These are phyloP conservation scores for Sphaerulina populicola DNA, from an alignment of 2,329 filamentous ascomycete genomes.

Conservation along the genomic window DNA sequence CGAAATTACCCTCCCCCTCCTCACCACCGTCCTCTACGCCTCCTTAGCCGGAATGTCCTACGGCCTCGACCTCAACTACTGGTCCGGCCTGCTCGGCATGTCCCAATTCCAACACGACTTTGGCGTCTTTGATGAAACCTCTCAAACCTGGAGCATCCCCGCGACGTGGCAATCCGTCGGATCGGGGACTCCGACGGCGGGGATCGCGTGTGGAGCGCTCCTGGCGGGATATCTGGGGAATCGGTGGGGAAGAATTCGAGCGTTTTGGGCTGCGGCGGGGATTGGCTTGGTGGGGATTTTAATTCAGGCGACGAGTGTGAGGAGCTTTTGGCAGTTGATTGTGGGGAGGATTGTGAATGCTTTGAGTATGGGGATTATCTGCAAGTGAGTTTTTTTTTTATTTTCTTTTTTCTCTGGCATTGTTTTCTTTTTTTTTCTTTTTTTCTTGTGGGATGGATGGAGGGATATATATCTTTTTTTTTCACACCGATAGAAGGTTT, in stretches of 20 bases:
- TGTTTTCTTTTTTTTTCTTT: too few relatives aligned
- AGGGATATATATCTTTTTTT: too few relatives aligned
- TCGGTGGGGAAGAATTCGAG: neutral
- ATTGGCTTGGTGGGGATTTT: slow-evolving; percentile 8
- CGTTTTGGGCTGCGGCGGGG: neutral
- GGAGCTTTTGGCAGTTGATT: slow-evolving; percentile 9
- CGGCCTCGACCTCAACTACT: slow-evolving; percentile 13
- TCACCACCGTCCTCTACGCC: slow-evolving; percentile 3
- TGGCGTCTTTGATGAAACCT: neutral
- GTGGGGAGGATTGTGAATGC: slow-evolving; percentile 12
- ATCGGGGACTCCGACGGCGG: neutral
- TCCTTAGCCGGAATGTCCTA: slow-evolving; percentile 15
- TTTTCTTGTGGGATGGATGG: too few relatives aligned
- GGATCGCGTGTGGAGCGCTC: neutral
- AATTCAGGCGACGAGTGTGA: slow-evolving; percentile 8
- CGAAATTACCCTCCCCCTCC: neutral
- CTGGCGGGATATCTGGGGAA: neutral
- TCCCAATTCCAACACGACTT: slow-evolving; percentile 14
- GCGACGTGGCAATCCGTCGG: neutral
- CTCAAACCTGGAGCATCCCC: neutral
- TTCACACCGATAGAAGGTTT: neutral
- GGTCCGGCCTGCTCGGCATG: slow-evolving; percentile 12
- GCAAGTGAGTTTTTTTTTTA: slow-evolving; percentile 6
- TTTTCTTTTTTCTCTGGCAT: too few relatives aligned
- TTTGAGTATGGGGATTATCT: slow-evolving; percentile 13